Percentiles rank a stretch among this genome's conserved stretches.
Conservation (phyloP, 805 yeast genomes). For the Kluyveromyces aestuarii region DNA sequence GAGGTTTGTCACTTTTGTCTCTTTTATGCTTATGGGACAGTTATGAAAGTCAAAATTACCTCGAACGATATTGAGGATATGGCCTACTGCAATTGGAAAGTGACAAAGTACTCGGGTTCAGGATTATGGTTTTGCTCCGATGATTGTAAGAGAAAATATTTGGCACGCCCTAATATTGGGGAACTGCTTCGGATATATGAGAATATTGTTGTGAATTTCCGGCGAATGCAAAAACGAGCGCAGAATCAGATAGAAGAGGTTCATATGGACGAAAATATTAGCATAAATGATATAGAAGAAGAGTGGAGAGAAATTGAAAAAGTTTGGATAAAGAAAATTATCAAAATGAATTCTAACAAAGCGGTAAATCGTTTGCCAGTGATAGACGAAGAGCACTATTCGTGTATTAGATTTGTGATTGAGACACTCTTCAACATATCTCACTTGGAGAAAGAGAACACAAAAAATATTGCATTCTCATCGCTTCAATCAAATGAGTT, state of each 20-base stretch:
- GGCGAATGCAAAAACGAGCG: conserved; percentile 24
- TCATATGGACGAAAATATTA: background rate
- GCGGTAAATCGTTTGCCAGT: conserved; percentile 31
- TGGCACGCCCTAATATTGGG: conserved; percentile 27
- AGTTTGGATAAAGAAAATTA: conserved; percentile 33
- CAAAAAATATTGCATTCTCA: conserved; percentile 24
- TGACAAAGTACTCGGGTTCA: conserved; percentile 26
- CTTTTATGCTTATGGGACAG: conserved; percentile 38
- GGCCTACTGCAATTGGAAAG: conserved; percentile 4
- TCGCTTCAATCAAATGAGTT: conserved; percentile 44
- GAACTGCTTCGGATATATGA: conserved; percentile 32
- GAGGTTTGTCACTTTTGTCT: conserved; percentile 55
- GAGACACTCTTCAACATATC: conserved; percentile 29
- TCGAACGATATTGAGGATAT: conserved; percentile 5
- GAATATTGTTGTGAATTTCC: conserved; percentile 11
- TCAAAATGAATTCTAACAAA: conserved; percentile 30
- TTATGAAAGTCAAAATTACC: conserved; percentile 34
- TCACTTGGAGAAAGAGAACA: conserved; percentile 11
- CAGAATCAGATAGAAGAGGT: conserved; percentile 3
- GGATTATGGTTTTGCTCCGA: conserved; percentile 49
- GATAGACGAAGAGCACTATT: conserved; percentile 45
- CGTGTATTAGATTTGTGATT: conserved; percentile 41
- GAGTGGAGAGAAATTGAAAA: conserved; percentile 14
- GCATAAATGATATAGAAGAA: conserved; percentile 6
- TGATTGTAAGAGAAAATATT: conserved; percentile 34